Evolutionary conservation across 805 yeast genomes (phyloP), one percentile per base, ranked within the genome.

Genomic region (Monosporozyma servazzii): DNA sequence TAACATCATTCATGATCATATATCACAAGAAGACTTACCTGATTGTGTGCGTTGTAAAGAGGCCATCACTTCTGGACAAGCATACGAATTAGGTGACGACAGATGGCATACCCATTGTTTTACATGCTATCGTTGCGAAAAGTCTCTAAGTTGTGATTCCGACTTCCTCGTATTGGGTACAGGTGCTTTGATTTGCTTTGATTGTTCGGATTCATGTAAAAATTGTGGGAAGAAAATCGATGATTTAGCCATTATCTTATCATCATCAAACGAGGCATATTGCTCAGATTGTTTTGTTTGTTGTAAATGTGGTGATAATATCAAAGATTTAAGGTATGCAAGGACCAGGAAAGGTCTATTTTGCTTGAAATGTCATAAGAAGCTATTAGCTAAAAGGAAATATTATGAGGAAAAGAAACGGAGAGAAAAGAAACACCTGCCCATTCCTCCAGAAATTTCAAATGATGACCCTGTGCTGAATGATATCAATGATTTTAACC

Each of bases 81-180:
- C 98, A 2, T 93, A 88, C 65, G 98, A 91, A 65, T 73, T 91
- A 48, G 96, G 96, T 23, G 95, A 86, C 27, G 91, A 88, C 64
- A 80, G 96, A 56, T 93, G 99, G 99, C 99, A 93, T 67, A 85
- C 88, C 51, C 78, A 85, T 55, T 93, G 99, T 69, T 93, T 93
- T 70, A 76, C 81, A 46, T 93, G 99, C 69, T 85, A 95, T 50
- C 84, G 84, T 58, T 93, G 99, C 68, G 74, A 78, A 37, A 77
- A 80, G 58, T 77, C 82, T 37, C 71, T 93, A 51, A 96, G 95
- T 25, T 86, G 95, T 55, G 85, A 88, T 61, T 84, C 95, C 23
- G 90, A 90, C 67, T 88, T 93, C 67, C 72, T 93, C 49, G 97
- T 91, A 1, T 73, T 93, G 46, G 98, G 97, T 2, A 88, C 93